Evolutionary conservation across 306 rosid species (phyloP), one percentile per base, ranked within the genome.

Genomic region (Abrus pulchellus): DNA sequence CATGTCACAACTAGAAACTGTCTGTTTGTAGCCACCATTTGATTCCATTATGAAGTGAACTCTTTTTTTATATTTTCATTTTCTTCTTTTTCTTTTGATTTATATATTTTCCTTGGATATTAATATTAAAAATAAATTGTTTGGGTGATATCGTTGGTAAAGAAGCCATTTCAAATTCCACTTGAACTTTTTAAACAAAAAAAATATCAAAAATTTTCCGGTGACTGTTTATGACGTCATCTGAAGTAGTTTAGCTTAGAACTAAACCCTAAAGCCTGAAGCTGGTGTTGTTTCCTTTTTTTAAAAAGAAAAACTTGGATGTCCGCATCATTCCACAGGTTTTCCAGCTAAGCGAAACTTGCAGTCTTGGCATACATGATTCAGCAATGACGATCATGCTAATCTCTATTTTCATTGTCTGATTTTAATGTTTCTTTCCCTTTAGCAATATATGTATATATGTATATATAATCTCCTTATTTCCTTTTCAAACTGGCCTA

Each of bases 281-380:
- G 79, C 69, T 82, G 77, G 63, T 70, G 79, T 82, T 85, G 76
- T 59, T 81, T 78, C 41, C 54, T 69, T 75, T 62, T 62, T n/a
- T 14, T 20, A 3, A 54, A 54, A 29, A 41, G 8, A 34, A n/a
- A 14, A 52, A 78, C 59, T 43, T 36, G 77, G 62, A 59, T 36
- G 79, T 88, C 87, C 71, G 47, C 80, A 60, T 84, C 90, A 82
- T 85, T 81, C 77, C 52, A 78, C 55, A 41, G 8, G 78, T 67
- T 85, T 80, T 85, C 88, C 86, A 86, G 83, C 84, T 75, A 57
- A 61, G 74, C 79, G 67, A 1, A 27, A 9, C 69, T 40, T 76
- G 66, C 9, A 28, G 13, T 11, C 47, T 41, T 68, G 45, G 5
- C 40, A 43, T 20, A 30, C 68, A 54, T 54, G 33, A 52, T n/a